Percentiles rank a stretch among this genome's conserved stretches.
These are phyloP conservation scores for Ophiocordyceps camponoti-floridani DNA, from an alignment of 2,329 filamentous ascomycete species.

Conservation along the genomic window DNA sequence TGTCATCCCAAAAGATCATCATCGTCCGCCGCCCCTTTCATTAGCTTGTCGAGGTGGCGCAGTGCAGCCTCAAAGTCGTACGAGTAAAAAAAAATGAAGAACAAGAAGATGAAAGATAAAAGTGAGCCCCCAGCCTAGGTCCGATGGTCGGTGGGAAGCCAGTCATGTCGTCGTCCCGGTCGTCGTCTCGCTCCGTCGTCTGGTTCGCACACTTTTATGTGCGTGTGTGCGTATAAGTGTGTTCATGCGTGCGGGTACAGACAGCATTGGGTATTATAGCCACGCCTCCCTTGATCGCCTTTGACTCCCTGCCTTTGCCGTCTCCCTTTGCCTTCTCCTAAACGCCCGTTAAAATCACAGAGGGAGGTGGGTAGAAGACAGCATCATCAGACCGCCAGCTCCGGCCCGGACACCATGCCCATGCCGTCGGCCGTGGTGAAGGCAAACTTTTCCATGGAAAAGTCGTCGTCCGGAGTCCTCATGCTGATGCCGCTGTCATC, in stretches of 20 bases:
- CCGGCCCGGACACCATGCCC: slow-evolving; percentile 13
- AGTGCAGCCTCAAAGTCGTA: neutral
- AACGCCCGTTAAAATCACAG: neutral
- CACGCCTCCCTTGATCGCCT: neutral
- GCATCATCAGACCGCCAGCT: slow-evolving; percentile 7
- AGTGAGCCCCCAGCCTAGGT: neutral
- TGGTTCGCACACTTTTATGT: slow-evolving; percentile 4
- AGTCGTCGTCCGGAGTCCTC: slow-evolving; percentile 47
- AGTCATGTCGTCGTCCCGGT: slow-evolving; percentile 14
- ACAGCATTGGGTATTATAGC: slow-evolving; percentile 4
- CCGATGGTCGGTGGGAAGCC: slow-evolving; percentile 1
- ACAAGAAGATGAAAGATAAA: neutral
- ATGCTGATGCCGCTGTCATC: slow-evolving; percentile 66
- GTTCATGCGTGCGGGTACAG: neutral
- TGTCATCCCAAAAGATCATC: neutral
- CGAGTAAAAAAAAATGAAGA: neutral
- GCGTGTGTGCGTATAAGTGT: neutral
- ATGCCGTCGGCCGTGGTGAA: slow-evolving; percentile 20
- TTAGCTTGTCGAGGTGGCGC: neutral
- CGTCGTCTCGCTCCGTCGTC: slow-evolving; percentile 11
- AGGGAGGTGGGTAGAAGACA: neutral
- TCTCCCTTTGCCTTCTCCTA: neutral
- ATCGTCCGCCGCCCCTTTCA: neutral
- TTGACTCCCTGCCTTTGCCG: neutral
- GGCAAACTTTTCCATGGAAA: slow-evolving; percentile 40